These are phyloP conservation scores for Saturnispora mendoncae DNA, from an alignment of 805 yeast species.

Conservation along the genomic window DNA sequence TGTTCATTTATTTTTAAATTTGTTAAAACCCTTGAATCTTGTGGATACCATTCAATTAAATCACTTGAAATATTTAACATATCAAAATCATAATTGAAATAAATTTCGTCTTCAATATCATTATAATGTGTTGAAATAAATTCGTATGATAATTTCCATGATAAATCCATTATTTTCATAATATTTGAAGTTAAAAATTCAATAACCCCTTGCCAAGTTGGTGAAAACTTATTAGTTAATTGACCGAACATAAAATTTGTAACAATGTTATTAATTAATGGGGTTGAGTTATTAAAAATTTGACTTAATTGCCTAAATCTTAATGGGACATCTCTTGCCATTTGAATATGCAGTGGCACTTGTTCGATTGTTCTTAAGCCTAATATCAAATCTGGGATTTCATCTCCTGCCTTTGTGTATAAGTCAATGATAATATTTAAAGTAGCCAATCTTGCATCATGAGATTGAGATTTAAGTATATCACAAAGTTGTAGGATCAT, in stretches of 20 bases:
- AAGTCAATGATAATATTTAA: conserved; percentile 35
- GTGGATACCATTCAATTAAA: conserved; percentile 33
- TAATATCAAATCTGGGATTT: conserved; percentile 19
- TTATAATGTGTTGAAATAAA: conserved; percentile 26
- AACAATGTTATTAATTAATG: conserved; percentile 26
- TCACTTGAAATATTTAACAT: conserved; percentile 10
- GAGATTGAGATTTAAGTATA: conserved; percentile 43
- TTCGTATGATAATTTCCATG: conserved; percentile 48
- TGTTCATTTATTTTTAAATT: conserved; percentile 28
- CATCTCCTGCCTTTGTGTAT: conserved; percentile 23
- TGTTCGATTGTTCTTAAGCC: conserved; percentile 57
- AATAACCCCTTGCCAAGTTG: conserved; percentile 71
- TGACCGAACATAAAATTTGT: conserved; percentile 57
- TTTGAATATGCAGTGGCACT: conserved; percentile 57
- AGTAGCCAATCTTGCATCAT: conserved; percentile 40
- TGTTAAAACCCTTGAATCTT: conserved; percentile 37
- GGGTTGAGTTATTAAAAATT: conserved; percentile 27
- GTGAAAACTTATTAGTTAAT: conserved; percentile 67
- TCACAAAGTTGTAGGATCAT: conserved; percentile 22
- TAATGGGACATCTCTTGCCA: conserved; percentile 65
- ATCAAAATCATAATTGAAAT: conserved; percentile 15
- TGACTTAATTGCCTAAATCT: conserved; percentile 54
- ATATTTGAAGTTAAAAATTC: conserved; percentile 47
- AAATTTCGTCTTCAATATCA: conserved; percentile 13
- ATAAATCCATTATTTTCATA: conserved; percentile 31